phyloP scores from a whole-genome alignment of 2,329 filamentous ascomycete species.

The Myriangium duriaei region DNA sequence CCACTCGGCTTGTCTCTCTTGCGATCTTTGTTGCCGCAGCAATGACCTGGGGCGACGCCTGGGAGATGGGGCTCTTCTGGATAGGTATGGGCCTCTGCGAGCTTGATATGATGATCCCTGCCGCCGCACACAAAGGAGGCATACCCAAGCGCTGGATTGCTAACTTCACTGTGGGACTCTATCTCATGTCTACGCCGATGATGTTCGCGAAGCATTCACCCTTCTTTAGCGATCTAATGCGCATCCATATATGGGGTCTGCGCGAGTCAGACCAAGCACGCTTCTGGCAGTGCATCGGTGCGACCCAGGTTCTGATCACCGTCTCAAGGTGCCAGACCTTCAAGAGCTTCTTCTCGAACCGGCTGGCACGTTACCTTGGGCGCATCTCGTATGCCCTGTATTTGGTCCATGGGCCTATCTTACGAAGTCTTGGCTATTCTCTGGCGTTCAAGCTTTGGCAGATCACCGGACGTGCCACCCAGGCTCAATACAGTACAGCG shows the following conservation, averaged over 20 bases:
- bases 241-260: constrained; percentile 31
- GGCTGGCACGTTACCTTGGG: constrained; percentile 43
- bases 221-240: constrained; percentile 39
- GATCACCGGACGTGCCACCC: constrained; percentile 35
- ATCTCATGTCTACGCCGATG: constrained; percentile 39
- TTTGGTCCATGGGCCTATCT: constrained; percentile 45
- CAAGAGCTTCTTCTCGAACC: constrained; percentile 38
- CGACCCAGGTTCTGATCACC: constrained; percentile 36
- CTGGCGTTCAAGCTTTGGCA: constrained; percentile 37
- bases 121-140: background rate
- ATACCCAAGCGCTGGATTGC: constrained; percentile 22
- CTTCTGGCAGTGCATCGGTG: constrained; percentile 44
- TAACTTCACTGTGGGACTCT: constrained; percentile 39
- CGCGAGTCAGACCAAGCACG: constrained; percentile 41
- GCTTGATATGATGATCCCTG: constrained; percentile 32
- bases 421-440: constrained; percentile 41
- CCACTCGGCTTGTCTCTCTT: constrained; percentile 31
- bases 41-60: constrained; percentile 36
- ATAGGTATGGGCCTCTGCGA: constrained; percentile 45
- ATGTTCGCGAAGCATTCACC: constrained; percentile 32
- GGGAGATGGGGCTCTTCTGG: constrained; percentile 46
- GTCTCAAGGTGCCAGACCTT: constrained; percentile 35
- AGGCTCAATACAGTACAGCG: constrained; percentile 34
- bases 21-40: constrained; percentile 29
- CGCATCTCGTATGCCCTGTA: constrained; percentile 48